phyloP scores from a whole-genome alignment of 805 yeast genomes.

The Grigorovia jiainica region DNA sequence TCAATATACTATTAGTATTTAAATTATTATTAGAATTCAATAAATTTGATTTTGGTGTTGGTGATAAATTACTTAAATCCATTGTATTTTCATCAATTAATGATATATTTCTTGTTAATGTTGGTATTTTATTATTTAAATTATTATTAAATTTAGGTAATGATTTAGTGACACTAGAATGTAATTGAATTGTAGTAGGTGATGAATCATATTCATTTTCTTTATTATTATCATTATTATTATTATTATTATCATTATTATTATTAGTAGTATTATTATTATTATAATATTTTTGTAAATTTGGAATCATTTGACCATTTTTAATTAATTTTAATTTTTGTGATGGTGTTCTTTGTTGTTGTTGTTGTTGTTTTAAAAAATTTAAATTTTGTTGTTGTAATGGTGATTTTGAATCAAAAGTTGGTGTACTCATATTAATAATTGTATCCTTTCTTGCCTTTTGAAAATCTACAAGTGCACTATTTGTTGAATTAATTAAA shows the following conservation, averaged over 20 bases:
- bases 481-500: slow-evolving; percentile 19
- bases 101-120: slow-evolving; percentile 8
- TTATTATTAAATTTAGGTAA: slow-evolving; percentile 12
- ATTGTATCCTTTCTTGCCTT: slow-evolving; percentile 22
- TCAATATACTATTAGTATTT: background rate
- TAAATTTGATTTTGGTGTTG: slow-evolving; percentile 23
- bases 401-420: background rate
- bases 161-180: slow-evolving; percentile 27
- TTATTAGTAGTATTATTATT: slow-evolving; percentile 1
- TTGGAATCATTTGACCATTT: background rate
- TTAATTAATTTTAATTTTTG: background rate
- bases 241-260: slow-evolving; percentile 5
- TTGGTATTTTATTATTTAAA: slow-evolving; percentile 10
- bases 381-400: background rate
- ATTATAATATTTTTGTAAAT: background rate
- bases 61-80: slow-evolving; percentile 19
- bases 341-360: background rate
- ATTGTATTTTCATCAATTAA: slow-evolving; percentile 5
- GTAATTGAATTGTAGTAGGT: slow-evolving; percentile 29
- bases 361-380: no score
- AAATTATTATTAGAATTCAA: background rate
- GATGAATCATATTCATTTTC: slow-evolving; percentile 15
- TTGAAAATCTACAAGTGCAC: slow-evolving; percentile 27
- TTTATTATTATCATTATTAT: slow-evolving; percentile 3
- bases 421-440: slow-evolving; percentile 1